Evolutionary conservation across 2,329 filamentous ascomycete species (phyloP), one percentile per base, ranked within the genome.

Genomic region (Diplodia scrobiculata): DNA sequence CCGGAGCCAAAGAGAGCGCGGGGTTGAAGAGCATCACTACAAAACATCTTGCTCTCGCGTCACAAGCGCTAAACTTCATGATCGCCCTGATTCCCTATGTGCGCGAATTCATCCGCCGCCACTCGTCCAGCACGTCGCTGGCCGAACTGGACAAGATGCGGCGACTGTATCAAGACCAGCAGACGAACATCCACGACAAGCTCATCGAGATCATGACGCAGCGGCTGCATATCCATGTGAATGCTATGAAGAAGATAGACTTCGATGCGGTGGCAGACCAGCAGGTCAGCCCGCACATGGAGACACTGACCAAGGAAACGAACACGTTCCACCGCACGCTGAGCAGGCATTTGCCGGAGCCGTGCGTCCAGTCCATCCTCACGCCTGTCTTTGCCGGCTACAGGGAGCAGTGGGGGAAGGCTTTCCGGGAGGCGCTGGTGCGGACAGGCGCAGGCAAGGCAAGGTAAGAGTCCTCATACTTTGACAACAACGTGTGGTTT

Each of bases 21-120:
- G 94, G 94, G 0, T 82, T 99, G 21, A 97, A 92, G 76, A 97
- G 97, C 73, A 99, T 99, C 75, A 97, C 91, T 0, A 97, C 95
- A 0, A 95, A 95, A 72, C 94, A 99, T 78, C 85, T 99, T 1
- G 93, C 95, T 0, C 86, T 98, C 19, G 93, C 95, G 2, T 93
- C 91, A 0, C 94, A 97, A 76, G 91, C 93, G 0, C 80, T 98
- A 21, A 89, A 90, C 52, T 97, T 99, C 75, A 87, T 96, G 53
- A 90, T 93, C 27, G 88, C 91, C 0, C 82, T 98, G 1, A 89
- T 97, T 4, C 94, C 95, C 0, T 93, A 98, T 74, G 85, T 97
- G 32, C 88, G 94, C 52, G 95, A 98, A 78, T 97, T 96, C 71
- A 87, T 96, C 25, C 89, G 95, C 11, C 87, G 95, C 1, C 91